Base-by-base conservation (phyloP, 148 eudicot species). In the Arbutus unedo region DNA sequence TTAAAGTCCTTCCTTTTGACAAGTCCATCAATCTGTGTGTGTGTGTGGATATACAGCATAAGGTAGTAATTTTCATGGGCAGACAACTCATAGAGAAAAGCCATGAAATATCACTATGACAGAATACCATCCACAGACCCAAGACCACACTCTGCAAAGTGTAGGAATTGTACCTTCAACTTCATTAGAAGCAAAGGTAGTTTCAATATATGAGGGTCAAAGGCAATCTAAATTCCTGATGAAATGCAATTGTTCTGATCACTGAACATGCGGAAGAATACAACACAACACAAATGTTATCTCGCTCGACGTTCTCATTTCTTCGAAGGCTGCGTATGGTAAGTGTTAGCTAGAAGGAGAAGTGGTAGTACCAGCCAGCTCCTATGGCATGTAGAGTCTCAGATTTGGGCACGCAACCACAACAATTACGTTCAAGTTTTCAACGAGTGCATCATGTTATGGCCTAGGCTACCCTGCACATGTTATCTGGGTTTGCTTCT, bases 291-390 rank as follows among this genome's bases (percentile, higher is more conserved):
- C 19, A 41, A 2, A 2, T 47, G 71, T 80, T 80, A 74, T 79
- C 62, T 51, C 49, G 60, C 64, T 47, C 41, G 82, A 14, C 79
- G 38, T 79, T 83, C 76, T 81, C 44, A 57, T 49, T 55, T 67
- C 50, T 76, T 59, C 3, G n/a, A 79, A 66, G 85, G 59, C 18
- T 6, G 14, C 15, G 23, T 64, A 47, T 66, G 47, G 23, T 72
- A 44, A 14, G 25, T 21, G 45, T 31, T 31, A 31, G 38, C 38
- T 31, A 31, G 38, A 31, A 31, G 38, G 38, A 31, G 38, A 31
- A 31, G 38, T 31, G 38, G 1, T 31, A 31, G 38, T 31, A 31
- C 38, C 38, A 31, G 38, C 38, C 38, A 31, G 38, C 38, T 31
- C 38, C 38, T 31, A 31, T 31, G 38, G 38, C 38, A 31, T 31